phyloP scores from a whole-genome alignment of 345 rosid species.

The Crucihimalaya himalaica region DNA sequence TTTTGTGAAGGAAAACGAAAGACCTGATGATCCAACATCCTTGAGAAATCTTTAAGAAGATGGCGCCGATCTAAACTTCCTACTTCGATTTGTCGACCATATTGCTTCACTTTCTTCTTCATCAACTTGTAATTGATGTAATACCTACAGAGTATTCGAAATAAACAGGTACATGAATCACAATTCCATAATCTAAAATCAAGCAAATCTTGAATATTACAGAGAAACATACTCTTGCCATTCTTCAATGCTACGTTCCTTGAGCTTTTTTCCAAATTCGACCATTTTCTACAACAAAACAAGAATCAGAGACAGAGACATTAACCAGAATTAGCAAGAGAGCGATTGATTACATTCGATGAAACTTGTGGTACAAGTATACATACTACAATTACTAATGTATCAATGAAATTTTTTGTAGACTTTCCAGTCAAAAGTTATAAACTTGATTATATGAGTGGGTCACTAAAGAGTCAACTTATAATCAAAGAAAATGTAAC shows the following conservation, averaged over 20 bases:
- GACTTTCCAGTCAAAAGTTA: not conserved
- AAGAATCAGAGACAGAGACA: conserved; percentile 7
- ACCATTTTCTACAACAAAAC: conserved; percentile 38
- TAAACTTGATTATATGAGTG: not conserved
- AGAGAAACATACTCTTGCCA: conserved; percentile 71
- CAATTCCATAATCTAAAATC: not conserved
- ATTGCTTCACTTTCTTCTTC: conserved; percentile 89
- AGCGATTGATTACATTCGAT: not conserved
- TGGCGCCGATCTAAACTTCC: conserved; percentile 79
- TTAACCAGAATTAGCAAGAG: not conserved
- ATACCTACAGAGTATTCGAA: conserved; percentile 46
- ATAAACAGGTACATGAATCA: not conserved
- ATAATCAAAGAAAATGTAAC: not conserved
- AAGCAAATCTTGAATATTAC: conserved; percentile 3
- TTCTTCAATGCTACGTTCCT: conserved; percentile 52
- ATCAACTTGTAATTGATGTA: conserved; percentile 90
- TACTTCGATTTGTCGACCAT: conserved; percentile 69
- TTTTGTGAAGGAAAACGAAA: conserved; percentile 14
- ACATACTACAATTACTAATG: not conserved
- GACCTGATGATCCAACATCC: conserved; percentile 89
- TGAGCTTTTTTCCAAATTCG: conserved; percentile 37
- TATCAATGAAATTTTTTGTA: not conserved
- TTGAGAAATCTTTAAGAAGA: conserved; percentile 94
- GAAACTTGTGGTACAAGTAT: not conserved
- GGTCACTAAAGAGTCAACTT: conserved; percentile 11